A percentile compares a stretch with the other conserved stretches of the same genome.
phyloP scores from a whole-genome alignment of 2,329 filamentous ascomycete genomes.

The Apiospora koreana region DNA sequence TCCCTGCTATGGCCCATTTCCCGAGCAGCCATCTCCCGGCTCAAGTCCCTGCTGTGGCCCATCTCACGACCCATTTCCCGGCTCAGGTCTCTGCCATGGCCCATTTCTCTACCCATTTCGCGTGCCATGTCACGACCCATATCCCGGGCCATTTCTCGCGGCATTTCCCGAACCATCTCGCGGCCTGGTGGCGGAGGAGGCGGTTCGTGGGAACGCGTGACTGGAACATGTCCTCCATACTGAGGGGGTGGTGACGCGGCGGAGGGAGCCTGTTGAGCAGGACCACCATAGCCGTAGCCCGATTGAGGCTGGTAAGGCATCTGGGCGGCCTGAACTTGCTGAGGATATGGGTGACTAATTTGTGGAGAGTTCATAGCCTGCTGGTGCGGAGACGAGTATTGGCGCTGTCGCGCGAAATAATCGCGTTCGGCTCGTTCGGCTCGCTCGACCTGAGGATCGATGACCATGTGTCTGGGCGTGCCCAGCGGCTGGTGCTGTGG shows the following conservation, averaged over 20 bases:
- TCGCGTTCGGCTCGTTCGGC: constrained; percentile 42
- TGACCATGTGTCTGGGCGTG: constrained; percentile 46
- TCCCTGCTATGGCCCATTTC: constrained; percentile 8
- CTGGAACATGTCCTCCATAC: constrained; percentile 50
- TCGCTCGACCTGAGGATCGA: constrained; percentile 32
- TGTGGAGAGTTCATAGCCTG: constrained; percentile 49
- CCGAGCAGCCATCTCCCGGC: constrained; percentile 8
- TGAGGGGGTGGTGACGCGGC: constrained; percentile 57
- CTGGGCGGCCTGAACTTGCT: constrained; percentile 39
- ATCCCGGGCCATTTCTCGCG: constrained; percentile 1
- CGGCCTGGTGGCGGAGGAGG: constrained; percentile 24
- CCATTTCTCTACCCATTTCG: neutral
- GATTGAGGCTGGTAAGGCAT: constrained; percentile 45
- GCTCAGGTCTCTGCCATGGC: neutral
- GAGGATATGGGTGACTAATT: constrained; percentile 46
- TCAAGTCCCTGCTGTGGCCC: neutral
- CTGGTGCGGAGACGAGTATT: constrained; percentile 34
- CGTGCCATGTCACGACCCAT: neutral
- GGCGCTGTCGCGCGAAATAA: constrained; percentile 44
- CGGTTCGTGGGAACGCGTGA: constrained; percentile 45
- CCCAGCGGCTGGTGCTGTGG: constrained; percentile 42
- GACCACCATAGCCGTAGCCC: constrained; percentile 45
- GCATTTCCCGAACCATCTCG: constrained; percentile 15
- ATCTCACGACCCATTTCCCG: constrained; percentile 4
- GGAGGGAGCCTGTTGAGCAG: constrained; percentile 39